Evolutionary conservation across 495 filamentous ascomycete genomes (phyloP).

Genomic region (Penicillium bovifimosum): DNA sequence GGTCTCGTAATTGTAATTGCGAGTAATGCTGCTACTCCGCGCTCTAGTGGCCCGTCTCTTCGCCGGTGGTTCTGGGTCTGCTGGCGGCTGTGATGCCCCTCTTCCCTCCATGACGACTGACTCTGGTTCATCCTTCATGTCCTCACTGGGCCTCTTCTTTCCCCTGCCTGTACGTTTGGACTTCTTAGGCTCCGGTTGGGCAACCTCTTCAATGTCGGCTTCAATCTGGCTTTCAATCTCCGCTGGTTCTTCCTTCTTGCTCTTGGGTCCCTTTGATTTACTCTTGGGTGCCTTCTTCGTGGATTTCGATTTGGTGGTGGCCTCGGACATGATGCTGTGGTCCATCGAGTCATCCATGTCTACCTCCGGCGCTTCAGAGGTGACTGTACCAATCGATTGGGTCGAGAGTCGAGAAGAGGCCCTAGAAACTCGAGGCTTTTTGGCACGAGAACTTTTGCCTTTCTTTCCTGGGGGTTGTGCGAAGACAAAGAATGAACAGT

Average conservation of each 20-base stretch:
- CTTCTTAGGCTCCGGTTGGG: conserved; percentile 31
- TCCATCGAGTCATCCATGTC: conserved; percentile 55
- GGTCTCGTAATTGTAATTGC: conserved; percentile 14
- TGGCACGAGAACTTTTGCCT: conserved; percentile 39
- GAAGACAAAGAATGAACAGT: conserved; percentile 76
- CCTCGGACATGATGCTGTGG: conserved; percentile 58
- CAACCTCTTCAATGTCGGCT: conserved; percentile 22
- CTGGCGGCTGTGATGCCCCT: conserved; percentile 36
- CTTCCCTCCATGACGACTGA: conserved; percentile 10
- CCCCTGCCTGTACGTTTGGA: conserved; percentile 46
- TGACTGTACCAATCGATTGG: conserved; percentile 53
- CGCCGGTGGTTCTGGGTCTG: conserved; percentile 47
- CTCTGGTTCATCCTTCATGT: conserved; percentile 43
- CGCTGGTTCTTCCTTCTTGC: conserved; percentile 55
- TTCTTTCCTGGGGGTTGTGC: conserved; percentile 37
- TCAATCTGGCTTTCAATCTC: conserved; percentile 41
- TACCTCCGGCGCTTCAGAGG: conserved; percentile 50
- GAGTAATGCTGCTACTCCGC: conserved; percentile 39
- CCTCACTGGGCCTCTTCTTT: conserved; percentile 63
- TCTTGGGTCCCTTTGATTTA: conserved; percentile 37
- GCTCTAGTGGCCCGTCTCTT: conserved; percentile 62
- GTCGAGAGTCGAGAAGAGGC: conserved; percentile 61
- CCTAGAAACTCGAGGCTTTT: conserved; percentile 61
- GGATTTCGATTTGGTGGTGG: conserved; percentile 46
- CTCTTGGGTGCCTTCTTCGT: conserved; percentile 45